Evolutionary conservation across 495 filamentous ascomycete species (phyloP).

Genomic region (Echria macrotheca): DNA sequence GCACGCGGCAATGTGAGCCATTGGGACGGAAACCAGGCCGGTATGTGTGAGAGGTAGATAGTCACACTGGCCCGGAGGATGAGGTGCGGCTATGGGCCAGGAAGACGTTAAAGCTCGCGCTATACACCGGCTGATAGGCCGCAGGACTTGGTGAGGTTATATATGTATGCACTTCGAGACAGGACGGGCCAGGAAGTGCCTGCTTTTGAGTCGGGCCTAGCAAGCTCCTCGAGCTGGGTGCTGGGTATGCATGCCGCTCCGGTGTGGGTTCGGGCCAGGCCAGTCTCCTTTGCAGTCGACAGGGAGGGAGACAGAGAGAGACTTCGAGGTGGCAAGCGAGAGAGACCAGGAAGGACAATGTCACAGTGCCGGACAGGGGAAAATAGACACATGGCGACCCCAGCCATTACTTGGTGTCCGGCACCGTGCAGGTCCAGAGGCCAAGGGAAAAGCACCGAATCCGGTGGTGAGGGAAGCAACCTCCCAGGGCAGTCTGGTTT

Average conservation of each 20-base stretch:
- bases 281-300: background rate
- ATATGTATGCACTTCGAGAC: slow-evolving; percentile 22
- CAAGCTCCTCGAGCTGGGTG: slow-evolving; percentile 1
- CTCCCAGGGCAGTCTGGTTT: too few species aligned
- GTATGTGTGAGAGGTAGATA: slow-evolving; percentile 29
- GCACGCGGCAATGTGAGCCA: slow-evolving; percentile 47
- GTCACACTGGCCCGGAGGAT: slow-evolving; percentile 25
- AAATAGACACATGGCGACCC: slow-evolving; percentile 12
- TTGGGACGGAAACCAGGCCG: slow-evolving; percentile 26
- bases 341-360: slow-evolving; percentile 6
- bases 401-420: background rate
- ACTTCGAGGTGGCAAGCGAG: slow-evolving; percentile 4
- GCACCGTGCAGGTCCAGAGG: slow-evolving; percentile 7
- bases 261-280: slow-evolving; percentile 2
- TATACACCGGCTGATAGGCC: slow-evolving; percentile 23
- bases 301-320: slow-evolving; percentile 7
- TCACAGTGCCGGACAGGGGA: background rate
- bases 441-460: too few species aligned
- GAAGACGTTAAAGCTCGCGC: slow-evolving; percentile 20
- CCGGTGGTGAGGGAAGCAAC: too few species aligned
- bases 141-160: slow-evolving; percentile 24
- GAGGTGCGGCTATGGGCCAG: slow-evolving; percentile 24
- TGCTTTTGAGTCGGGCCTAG: slow-evolving; percentile 16
- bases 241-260: slow-evolving; percentile 15
- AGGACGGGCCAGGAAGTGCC: slow-evolving; percentile 15